Evolutionary conservation across 2,329 filamentous ascomycete species (phyloP), one percentile per base, ranked within the genome.

Genomic region (Apiospora malaysiana): DNA sequence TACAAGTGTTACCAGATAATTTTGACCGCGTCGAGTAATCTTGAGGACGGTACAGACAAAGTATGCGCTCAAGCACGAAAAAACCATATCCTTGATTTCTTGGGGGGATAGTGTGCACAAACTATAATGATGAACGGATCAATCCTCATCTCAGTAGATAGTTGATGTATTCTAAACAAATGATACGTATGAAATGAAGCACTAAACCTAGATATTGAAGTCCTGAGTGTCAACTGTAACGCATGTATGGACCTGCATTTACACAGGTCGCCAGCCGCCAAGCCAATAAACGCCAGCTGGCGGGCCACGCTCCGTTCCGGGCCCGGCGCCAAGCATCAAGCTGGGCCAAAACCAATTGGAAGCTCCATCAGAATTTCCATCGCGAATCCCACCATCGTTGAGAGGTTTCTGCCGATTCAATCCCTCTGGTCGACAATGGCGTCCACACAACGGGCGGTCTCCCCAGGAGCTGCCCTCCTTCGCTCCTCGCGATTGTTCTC

Each of bases 401-500:
- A 63, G 18, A 59, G 56, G 56, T 63, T 63, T n/a, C 56, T 40
- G 56, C 32, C 56, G 6, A 63, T 63, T 63, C 32, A 40, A 63
- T 32, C 56, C 32, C 21, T 63, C 37, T 63, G 56, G 56, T 14
- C 56, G 67, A 70, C 71, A 25, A 72, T 68, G 66, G 71, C 70
- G 40, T 69, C 66, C 21, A 67, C 67, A 46, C 66, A 66, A 68
- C 75, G 78, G 74, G 78, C 75, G 71, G 77, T 90, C 77, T 90
- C 90, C 74, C 90, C 90, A 71, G 90, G 90, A 79, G 90, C 85
- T 74, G 86, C 88, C 76, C 88, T 98, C 75, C 88, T 98, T 78
- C 92, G 95, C 81, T 90, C 91, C 72, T 98, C 95, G 71, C 93
- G 95, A 75, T 88, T 98, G 76, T 98, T 98, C 84, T 92, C 95